A percentile compares a stretch with the other conserved stretches of the same genome.
These are phyloP conservation scores for Pyricularia grisea DNA, from an alignment of 2,329 filamentous ascomycete genomes.

Conservation along the genomic window DNA sequence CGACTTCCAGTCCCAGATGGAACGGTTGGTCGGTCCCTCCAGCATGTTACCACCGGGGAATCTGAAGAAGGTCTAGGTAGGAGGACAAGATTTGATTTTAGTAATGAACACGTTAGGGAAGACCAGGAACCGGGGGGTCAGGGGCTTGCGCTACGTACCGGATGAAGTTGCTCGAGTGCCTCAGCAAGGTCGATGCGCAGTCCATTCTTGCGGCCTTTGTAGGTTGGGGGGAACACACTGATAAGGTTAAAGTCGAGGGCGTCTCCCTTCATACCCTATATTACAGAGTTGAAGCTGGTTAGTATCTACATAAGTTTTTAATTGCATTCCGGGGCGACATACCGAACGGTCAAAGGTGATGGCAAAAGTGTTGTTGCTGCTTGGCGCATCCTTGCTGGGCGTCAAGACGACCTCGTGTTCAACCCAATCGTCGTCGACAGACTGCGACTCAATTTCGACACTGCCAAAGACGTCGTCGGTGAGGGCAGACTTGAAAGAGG, in stretches of 20 bases:
- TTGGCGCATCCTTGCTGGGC: slow-evolving; percentile 36
- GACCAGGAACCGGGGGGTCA: no score
- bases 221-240: slow-evolving; percentile 51
- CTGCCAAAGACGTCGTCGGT: slow-evolving; percentile 34
- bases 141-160: slow-evolving; percentile 9
- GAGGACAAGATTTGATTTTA: not conserved
- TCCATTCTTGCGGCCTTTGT: slow-evolving; percentile 48
- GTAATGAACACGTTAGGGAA: not conserved
- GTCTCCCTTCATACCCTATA: not conserved
- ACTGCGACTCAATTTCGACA: slow-evolving; percentile 34
- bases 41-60: slow-evolving; percentile 59
- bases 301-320: not conserved
- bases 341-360: slow-evolving; percentile 38
- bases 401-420: slow-evolving; percentile 38
- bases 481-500: slow-evolving; percentile 33
- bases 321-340: not conserved
- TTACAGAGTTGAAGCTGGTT: not conserved
- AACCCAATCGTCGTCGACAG: slow-evolving; percentile 33
- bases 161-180: slow-evolving; percentile 14
- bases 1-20: slow-evolving; percentile 42
- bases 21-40: slow-evolving; percentile 31
- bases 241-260: slow-evolving; percentile 40
- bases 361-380: slow-evolving; percentile 45
- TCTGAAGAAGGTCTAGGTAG: slow-evolving; percentile 40
- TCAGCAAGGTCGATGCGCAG: slow-evolving; percentile 45